Percentiles rank a stretch among this genome's conserved stretches.
Evolutionary conservation across 2,329 filamentous ascomycete genomes (phyloP).

Genomic region (Arthrinium phaeospermum): DNA sequence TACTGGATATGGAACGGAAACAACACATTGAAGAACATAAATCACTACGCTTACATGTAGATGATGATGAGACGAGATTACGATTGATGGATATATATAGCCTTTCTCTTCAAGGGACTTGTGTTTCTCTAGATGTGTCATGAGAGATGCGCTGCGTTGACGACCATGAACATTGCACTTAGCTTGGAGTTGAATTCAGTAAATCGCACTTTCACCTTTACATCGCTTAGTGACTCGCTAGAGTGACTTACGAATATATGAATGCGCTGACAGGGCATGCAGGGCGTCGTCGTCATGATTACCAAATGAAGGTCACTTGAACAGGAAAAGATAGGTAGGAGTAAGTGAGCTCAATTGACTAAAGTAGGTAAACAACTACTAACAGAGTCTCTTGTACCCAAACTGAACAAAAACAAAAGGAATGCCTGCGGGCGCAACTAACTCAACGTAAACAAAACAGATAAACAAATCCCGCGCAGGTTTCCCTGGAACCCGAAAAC

Average conservation of each 20-base stretch:
- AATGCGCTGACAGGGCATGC: background rate
- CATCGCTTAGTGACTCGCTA: too few relatives aligned
- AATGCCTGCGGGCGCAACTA: background rate
- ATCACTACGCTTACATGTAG: background rate
- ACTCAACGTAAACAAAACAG: background rate
- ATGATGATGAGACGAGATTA: conserved; percentile 10
- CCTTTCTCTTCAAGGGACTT: background rate
- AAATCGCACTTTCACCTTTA: background rate
- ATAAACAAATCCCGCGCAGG: background rate
- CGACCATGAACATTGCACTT: background rate
- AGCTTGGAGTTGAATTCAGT: background rate
- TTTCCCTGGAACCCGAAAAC: background rate
- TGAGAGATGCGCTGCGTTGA: background rate
- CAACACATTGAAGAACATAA: background rate
- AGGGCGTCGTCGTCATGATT: background rate
- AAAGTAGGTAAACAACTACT: too few relatives aligned
- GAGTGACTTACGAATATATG: background rate
- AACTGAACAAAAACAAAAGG: background rate
- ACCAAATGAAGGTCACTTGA: background rate
- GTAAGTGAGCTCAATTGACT: background rate
- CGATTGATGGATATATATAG: conserved; percentile 13
- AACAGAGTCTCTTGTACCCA: background rate
- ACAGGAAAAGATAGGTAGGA: background rate
- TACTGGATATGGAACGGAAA: conserved; percentile 2
- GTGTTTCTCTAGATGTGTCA: background rate